Conservation (phyloP, 176 grass and related monocot genomes). For the Raddia guianensis region DNA sequence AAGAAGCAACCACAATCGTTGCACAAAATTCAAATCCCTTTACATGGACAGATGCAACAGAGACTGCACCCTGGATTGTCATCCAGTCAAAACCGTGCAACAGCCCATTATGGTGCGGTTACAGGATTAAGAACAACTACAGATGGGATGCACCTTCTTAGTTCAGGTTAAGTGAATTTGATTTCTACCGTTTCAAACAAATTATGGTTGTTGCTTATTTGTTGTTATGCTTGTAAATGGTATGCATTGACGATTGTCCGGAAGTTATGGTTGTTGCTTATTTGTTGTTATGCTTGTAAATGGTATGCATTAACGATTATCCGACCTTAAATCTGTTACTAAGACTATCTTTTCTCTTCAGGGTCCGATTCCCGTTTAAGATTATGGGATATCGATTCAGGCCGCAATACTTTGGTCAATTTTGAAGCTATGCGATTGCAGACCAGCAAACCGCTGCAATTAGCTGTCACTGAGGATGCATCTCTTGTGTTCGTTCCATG, state of each 20-base stretch:
- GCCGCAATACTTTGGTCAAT: constrained; percentile 79
- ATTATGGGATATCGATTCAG: constrained; percentile 92
- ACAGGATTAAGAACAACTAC: constrained; percentile 77
- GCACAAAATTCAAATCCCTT: constrained; percentile 44
- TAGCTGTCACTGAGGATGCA: constrained; percentile 67
- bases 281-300: neutral
- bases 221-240: constrained; percentile 7
- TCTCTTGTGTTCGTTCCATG: constrained; percentile 86
- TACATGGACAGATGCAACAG: constrained; percentile 44
- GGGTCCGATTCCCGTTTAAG: constrained; percentile 96
- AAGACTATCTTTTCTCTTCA: constrained; percentile 45
- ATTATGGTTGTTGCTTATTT: neutral
- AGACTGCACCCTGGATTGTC: constrained; percentile 74
- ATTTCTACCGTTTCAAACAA: constrained; percentile 21
- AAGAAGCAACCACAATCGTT: constrained; percentile 46
- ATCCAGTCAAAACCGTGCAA: constrained; percentile 72
- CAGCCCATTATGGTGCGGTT: constrained; percentile 95
- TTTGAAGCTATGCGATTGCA: constrained; percentile 85
- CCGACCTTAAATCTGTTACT: constrained; percentile 18
- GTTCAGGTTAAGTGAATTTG: constrained; percentile 67
- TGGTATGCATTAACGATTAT: neutral
- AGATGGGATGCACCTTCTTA: constrained; percentile 97
- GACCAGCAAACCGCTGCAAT: constrained; percentile 72
- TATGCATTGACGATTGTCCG: neutral
- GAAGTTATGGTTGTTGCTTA: neutral